Conservation (phyloP, 1,284 basidiomycete genomes). For the Cryptococcus sp. region DNA sequence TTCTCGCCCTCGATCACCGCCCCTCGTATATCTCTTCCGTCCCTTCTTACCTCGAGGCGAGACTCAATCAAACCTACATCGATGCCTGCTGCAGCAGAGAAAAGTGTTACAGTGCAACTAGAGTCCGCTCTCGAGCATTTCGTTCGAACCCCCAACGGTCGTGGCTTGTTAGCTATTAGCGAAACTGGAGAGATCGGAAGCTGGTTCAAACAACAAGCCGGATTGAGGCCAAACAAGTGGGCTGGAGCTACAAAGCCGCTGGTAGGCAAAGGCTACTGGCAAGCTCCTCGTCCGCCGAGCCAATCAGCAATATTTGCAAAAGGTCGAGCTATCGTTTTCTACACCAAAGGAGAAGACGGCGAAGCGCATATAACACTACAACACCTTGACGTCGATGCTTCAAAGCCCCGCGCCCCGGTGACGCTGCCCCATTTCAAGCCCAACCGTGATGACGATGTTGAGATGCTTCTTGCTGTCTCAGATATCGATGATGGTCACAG, state of each 20-base stretch:
- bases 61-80: constrained; percentile 9
- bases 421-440: constrained; percentile 40
- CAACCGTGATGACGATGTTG: constrained; percentile 35
- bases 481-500: constrained; percentile 52
- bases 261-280: constrained; percentile 46
- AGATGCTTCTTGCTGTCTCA: constrained; percentile 47
- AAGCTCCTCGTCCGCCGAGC: constrained; percentile 10
- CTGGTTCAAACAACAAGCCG: constrained; percentile 45
- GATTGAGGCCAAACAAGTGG: constrained; percentile 23
- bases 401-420: constrained; percentile 30
- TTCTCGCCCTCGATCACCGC: constrained; percentile 12
- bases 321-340: constrained; percentile 48
- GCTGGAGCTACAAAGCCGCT: constrained; percentile 18
- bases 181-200: constrained; percentile 40
- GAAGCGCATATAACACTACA: constrained; percentile 35
- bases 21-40: constrained; percentile 20
- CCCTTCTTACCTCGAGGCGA: constrained; percentile 24
- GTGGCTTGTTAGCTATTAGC: constrained; percentile 43
- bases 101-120: constrained; percentile 31
- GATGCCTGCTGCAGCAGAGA: constrained; percentile 4
- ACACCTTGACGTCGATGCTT: constrained; percentile 38
- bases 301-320: constrained; percentile 47
- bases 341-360: constrained; percentile 15
- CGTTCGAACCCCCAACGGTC: constrained; percentile 51
- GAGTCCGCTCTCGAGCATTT: constrained; percentile 33